A percentile compares a stretch with the other conserved stretches of the same genome.
Conservation (phyloP, 2,329 filamentous ascomycete genomes). For the Drechslerella dactyloides region DNA sequence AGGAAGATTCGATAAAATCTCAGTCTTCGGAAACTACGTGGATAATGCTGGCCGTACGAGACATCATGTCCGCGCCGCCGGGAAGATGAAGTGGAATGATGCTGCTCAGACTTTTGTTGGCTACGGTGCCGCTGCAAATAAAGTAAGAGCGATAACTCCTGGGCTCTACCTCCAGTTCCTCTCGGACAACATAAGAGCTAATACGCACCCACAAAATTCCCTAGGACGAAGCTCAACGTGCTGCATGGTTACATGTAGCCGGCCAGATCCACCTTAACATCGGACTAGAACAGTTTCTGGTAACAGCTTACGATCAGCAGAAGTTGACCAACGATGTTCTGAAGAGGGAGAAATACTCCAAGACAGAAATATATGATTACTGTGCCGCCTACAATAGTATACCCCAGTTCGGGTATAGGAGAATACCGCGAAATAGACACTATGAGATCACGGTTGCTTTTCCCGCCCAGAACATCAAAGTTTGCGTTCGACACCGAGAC, state of each 20-base stretch:
- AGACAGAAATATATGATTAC: conserved; percentile 59
- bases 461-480: conserved; percentile 57
- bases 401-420: conserved; percentile 53
- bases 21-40: conserved; percentile 25
- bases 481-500: conserved; percentile 54
- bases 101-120: conserved; percentile 19
- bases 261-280: conserved; percentile 21
- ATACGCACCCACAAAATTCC: not conserved
- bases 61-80: conserved; percentile 37
- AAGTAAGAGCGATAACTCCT: conserved; percentile 11
- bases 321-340: conserved; percentile 48
- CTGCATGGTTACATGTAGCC: conserved; percentile 36
- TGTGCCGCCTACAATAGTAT: conserved; percentile 58
- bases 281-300: conserved; percentile 32
- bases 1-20: conserved; percentile 30
- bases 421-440: conserved; percentile 32
- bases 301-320: conserved; percentile 23
- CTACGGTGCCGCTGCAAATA: conserved; percentile 24
- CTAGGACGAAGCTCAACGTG: conserved; percentile 22
- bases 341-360: conserved; percentile 55
- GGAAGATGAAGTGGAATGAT: conserved; percentile 30
- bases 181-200: too few relatives aligned
- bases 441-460: conserved; percentile 57
- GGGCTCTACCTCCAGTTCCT: too few relatives aligned
- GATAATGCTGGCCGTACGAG: not conserved